Evolutionary conservation across 176 grass and related monocot genomes (phyloP).

Genomic region (Carex cristatella): DNA sequence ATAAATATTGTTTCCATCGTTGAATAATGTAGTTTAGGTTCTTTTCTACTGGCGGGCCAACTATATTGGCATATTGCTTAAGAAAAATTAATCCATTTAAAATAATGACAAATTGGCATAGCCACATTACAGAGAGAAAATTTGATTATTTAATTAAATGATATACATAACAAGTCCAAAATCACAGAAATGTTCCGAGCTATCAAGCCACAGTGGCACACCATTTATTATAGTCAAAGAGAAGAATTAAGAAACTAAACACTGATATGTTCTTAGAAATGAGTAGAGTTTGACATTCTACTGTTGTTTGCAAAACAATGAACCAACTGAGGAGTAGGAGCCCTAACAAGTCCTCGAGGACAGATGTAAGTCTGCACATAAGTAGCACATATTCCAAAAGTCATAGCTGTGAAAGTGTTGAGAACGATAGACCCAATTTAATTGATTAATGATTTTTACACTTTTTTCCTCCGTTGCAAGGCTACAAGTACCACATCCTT

Average conservation of each 20-base stretch:
- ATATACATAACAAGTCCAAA: no score
- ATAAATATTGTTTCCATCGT: not conserved
- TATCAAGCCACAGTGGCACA: not conserved
- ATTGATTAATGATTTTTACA: no score
- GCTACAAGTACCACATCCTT: no score
- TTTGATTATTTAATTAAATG: not conserved
- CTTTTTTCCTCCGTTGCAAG: no score
- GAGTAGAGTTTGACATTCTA: not conserved
- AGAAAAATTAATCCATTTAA: not conserved
- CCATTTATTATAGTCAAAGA: not conserved
- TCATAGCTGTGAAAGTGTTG: not conserved
- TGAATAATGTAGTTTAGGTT: not conserved
- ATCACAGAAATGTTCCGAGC: no score
- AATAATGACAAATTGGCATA: not conserved
- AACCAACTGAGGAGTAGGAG: not conserved
- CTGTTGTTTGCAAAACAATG: not conserved
- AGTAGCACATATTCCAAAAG: not conserved
- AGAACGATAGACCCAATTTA: not conserved
- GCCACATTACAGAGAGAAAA: not conserved
- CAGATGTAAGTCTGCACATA: not conserved
- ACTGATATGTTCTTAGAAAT: not conserved
- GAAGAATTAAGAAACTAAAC: not conserved
- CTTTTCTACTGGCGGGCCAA: not conserved
- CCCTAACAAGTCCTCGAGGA: not conserved
- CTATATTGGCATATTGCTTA: constrained; percentile 15